Base-by-base conservation (phyloP, 441 rosid species). In the Pelargonium myrrhifolium region DNA sequence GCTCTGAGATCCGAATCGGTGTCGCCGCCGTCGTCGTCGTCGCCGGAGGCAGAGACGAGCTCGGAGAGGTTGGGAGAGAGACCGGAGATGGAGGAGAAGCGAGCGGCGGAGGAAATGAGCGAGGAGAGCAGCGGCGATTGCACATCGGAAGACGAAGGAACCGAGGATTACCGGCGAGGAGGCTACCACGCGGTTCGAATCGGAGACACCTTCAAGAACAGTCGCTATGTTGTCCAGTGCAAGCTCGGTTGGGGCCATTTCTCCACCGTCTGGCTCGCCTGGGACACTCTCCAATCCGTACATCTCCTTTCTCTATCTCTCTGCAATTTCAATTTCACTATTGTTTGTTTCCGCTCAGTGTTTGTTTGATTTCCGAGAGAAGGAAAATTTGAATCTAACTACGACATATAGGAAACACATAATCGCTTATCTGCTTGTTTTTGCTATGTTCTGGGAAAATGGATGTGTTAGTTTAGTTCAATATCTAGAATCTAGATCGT, bases 191-290 rank as follows among this genome's bases (percentile, higher is more conserved):
- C 84, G 31, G 88, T 88, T 70, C 72, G 79, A 66, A 68, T 88
- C 1, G 89, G 93, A 4, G 93, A 86, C 72, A 72, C 84, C 9
- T 88, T 84, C 67, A 88, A 84, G 87, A 81, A 86, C 53, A 89
- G 85, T 7, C 72, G 81, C 64, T 88, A 88, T 75, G 87, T 86
- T 0, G 81, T 84, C 66, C 93, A 86, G 73, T 74, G 78, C 63
- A 88, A 88, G 86, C 93, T 88, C 65, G 89, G 90, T 9, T 88
- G 93, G 93, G 93, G 93, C 9, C 93, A 88, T 70, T 88, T 88
- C 82, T 88, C 93, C 71, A 88, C 93, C 22, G 93, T 88, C 62
- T 88, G 90, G 90, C 90, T 88, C 69, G 81, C 93, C 75, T 86
- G 90, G 87, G 90, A 88, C 67, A 77, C 83, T 31, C 86, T 58